A percentile compares a stretch with the other conserved stretches of the same genome.
Evolutionary conservation across 176 grass and related monocot genomes (phyloP).

Genomic region (Carex parvula): DNA sequence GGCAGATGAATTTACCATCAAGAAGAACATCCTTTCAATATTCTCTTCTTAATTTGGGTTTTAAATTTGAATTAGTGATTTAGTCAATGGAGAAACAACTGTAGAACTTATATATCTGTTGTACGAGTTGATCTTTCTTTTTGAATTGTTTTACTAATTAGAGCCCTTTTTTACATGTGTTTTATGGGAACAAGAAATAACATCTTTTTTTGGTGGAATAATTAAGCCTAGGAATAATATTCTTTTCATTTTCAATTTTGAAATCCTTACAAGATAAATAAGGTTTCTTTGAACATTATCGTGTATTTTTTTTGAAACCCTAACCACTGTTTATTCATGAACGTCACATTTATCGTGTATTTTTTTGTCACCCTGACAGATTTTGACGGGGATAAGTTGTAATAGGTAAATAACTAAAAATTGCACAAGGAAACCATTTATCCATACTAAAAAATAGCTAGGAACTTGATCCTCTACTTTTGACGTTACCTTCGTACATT

Average conservation of each 20-base stretch:
- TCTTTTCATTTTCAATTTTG: conserved; percentile 6
- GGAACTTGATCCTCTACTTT: too few species aligned
- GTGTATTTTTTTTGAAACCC: not conserved
- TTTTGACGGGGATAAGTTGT: too few species aligned
- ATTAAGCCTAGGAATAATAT: not conserved
- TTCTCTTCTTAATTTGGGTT: conserved; percentile 55
- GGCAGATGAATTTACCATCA: conserved; percentile 86
- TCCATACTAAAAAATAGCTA: too few species aligned
- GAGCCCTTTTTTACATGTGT: not conserved
- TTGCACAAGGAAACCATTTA: too few species aligned
- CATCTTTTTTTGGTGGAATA: conserved; percentile 13
- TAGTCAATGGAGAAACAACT: not conserved
- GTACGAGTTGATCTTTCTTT: conserved; percentile 7
- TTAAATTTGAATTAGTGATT: conserved; percentile 17
- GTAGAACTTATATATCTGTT: conserved; percentile 20
- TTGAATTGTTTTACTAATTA: conserved; percentile 10
- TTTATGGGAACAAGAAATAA: not conserved
- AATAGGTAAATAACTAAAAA: too few species aligned
- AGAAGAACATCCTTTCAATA: conserved; percentile 89
- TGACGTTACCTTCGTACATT: too few species aligned
- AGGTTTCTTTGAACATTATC: not conserved
- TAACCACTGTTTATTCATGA: not conserved
- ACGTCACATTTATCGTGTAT: not conserved
- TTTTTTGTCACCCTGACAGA: not conserved
- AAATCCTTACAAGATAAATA: not conserved